Conservation (phyloP, 768 basidiomycete genomes). For the Vararia minispora region DNA sequence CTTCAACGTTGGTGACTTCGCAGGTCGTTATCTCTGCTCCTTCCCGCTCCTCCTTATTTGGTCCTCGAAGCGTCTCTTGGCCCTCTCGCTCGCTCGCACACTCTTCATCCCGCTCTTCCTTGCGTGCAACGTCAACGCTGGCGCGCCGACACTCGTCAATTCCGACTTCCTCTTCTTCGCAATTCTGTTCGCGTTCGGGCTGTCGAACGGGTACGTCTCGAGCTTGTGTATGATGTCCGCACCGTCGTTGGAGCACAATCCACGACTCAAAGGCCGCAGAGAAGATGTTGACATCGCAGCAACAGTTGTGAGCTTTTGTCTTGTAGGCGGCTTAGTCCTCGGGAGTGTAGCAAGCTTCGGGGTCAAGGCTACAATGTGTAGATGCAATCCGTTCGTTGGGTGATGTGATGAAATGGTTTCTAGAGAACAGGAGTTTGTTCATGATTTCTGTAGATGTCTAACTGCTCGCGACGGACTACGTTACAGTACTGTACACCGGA, state of each 20-base stretch:
- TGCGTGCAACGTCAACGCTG: slow-evolving; percentile 72
- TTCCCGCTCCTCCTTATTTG: slow-evolving; percentile 57
- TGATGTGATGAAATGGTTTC: too few species aligned
- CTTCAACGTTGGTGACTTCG: slow-evolving; percentile 63
- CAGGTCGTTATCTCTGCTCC: slow-evolving; percentile 59
- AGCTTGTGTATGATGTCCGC: slow-evolving; percentile 76
- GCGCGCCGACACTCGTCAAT: slow-evolving; percentile 39
- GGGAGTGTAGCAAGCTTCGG: slow-evolving; percentile 80
- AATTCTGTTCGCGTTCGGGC: slow-evolving; percentile 62
- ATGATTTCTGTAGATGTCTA: too few species aligned
- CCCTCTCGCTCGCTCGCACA: slow-evolving; percentile 56
- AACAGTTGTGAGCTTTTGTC: slow-evolving; percentile 66
- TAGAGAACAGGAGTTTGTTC: too few species aligned
- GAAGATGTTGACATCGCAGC: slow-evolving; percentile 84
- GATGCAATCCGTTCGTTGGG: slow-evolving; percentile 58
- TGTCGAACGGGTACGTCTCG: slow-evolving; percentile 72
- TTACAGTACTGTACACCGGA: too few species aligned
- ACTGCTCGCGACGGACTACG: too few species aligned
- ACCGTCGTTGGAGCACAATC: slow-evolving; percentile 73
- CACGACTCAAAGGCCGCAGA: slow-evolving; percentile 48
- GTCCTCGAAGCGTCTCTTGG: slow-evolving; percentile 51
- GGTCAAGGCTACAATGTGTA: slow-evolving; percentile 56
- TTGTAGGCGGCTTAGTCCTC: slow-evolving; percentile 62
- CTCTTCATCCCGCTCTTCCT: slow-evolving; percentile 81
- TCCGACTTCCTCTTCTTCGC: slow-evolving; percentile 71